Conservation (phyloP, 441 rosid genomes). For the Mallotus repandus region DNA sequence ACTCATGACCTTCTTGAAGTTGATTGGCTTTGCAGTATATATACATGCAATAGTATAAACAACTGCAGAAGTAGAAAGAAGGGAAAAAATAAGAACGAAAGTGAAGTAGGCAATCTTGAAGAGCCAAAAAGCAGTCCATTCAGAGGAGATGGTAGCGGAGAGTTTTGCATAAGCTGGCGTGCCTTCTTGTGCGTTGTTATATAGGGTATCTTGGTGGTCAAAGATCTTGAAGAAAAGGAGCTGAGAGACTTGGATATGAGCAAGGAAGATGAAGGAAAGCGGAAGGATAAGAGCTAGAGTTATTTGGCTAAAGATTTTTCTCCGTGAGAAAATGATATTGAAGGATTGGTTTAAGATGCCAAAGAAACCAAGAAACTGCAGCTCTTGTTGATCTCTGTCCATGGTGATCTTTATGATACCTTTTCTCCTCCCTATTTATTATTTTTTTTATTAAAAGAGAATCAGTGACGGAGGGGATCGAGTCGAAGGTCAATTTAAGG, state of each 20-base stretch:
- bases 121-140: slow-evolving; percentile 19
- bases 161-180: background rate
- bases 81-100: slow-evolving; percentile 27
- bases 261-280: slow-evolving; percentile 44
- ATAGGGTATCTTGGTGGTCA: slow-evolving; percentile 4
- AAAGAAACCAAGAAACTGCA: slow-evolving; percentile 45
- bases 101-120: slow-evolving; percentile 23
- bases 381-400: slow-evolving; percentile 40
- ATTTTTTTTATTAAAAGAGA: no score
- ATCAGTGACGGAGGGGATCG: background rate
- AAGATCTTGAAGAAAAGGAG: slow-evolving; percentile 25
- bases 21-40: slow-evolving; percentile 24
- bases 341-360: slow-evolving; percentile 43
- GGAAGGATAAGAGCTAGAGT: slow-evolving; percentile 45
- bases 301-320: slow-evolving; percentile 51
- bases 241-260: slow-evolving; percentile 34
- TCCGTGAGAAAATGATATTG: slow-evolving; percentile 39
- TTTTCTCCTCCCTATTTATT: no score
- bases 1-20: slow-evolving; percentile 24
- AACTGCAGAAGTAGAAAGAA: slow-evolving; percentile 36
- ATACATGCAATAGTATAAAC: slow-evolving; percentile 32
- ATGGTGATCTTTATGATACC: slow-evolving; percentile 16
- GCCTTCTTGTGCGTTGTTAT: slow-evolving; percentile 7
- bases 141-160: slow-evolving; percentile 8
- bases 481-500: background rate